These are phyloP conservation scores for Kernera saxatilis DNA, from an alignment of 345 rosid genomes.

Conservation along the genomic window DNA sequence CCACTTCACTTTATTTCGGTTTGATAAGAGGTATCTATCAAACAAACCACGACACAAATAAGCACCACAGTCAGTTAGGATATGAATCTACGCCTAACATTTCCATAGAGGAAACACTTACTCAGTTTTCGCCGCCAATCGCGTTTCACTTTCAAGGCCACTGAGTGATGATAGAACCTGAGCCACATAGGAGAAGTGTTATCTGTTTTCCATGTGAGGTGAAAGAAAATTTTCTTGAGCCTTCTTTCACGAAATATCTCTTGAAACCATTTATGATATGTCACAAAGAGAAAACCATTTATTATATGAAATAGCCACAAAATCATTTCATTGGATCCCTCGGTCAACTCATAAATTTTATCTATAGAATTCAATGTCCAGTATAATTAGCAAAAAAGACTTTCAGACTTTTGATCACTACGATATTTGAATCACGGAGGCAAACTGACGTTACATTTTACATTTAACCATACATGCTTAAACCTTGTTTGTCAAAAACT, in stretches of 20 bases:
- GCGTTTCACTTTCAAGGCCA: conserved; percentile 57
- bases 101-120: conserved; percentile 38
- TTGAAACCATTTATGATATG: background rate
- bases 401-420: background rate
- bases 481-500: background rate
- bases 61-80: background rate
- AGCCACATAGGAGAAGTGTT: conserved; percentile 16
- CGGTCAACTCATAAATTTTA: background rate
- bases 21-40: conserved; percentile 65
- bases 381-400: background rate
- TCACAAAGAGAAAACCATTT: background rate
- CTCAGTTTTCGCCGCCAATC: conserved; percentile 68
- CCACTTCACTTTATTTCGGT: conserved; percentile 54
- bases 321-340: background rate
- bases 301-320: conserved; percentile 10
- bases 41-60: conserved; percentile 14
- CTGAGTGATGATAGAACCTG: conserved; percentile 72
- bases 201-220: background rate
- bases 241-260: background rate
- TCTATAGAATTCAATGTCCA: background rate
- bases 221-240: background rate
- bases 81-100: conserved; percentile 7
- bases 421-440: background rate
- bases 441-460: background rate
- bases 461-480: background rate